phyloP scores from a whole-genome alignment of 2,329 filamentous ascomycete genomes.

The Blastomyces parvus region DNA sequence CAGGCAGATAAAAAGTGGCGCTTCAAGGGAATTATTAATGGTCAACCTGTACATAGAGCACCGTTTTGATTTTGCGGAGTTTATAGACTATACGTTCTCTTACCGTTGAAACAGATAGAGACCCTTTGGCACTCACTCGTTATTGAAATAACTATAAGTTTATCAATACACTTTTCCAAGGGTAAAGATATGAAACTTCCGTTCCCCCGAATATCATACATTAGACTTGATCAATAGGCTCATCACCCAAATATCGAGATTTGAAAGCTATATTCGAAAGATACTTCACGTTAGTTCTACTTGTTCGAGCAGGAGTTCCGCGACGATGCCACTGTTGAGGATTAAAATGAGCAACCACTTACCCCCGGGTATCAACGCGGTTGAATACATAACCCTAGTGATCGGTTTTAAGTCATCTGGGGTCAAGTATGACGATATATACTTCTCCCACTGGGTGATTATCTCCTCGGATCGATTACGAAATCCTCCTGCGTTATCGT shows the following conservation, averaged over 20 bases:
- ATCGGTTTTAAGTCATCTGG: conserved; percentile 44
- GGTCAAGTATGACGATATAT: conserved; percentile 26
- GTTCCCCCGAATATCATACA: background rate
- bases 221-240: conserved; percentile 19
- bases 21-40: background rate
- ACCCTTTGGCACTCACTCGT: background rate
- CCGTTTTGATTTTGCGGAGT: conserved; percentile 5
- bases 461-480: conserved; percentile 29
- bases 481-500: conserved; percentile 27
- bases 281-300: background rate
- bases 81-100: conserved; percentile 3
- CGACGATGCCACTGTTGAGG: background rate
- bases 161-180: background rate
- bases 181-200: background rate
- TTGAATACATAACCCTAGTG: conserved; percentile 49
- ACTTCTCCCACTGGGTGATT: conserved; percentile 31
- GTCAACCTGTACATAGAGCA: background rate
- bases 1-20: conserved; percentile 25
- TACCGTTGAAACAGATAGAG: background rate
- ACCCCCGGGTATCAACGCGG: conserved; percentile 48
- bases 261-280: conserved; percentile 28
- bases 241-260: conserved; percentile 29
- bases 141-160: background rate
- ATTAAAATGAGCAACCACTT: conserved; percentile 22
- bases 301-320: background rate